Evolutionary conservation across 345 rosid species (phyloP).

Genomic region (Murraya paniculata): DNA sequence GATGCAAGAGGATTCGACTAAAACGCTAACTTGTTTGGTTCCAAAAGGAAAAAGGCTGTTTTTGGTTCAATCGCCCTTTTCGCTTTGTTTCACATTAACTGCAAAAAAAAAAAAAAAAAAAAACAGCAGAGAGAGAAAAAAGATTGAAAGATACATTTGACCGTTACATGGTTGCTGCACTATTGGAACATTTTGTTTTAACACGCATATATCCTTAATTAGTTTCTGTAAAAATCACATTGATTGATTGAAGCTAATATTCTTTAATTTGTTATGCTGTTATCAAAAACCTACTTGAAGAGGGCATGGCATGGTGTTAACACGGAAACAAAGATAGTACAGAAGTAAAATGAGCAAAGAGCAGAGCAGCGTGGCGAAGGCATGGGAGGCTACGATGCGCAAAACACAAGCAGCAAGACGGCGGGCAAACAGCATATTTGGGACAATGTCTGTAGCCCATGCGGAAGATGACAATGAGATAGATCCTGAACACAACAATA

Average conservation of each 20-base stretch:
- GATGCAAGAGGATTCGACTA: conserved; percentile 5
- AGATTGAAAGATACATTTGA: conserved; percentile 2
- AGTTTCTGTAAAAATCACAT: too few species aligned
- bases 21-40: conserved; percentile 7
- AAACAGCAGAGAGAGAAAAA: not conserved
- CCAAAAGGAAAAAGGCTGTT: conserved; percentile 25
- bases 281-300: not conserved
- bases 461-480: conserved; percentile 44
- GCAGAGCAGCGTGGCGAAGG: conserved; percentile 61
- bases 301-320: conserved; percentile 8
- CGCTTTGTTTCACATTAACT: conserved; percentile 22
- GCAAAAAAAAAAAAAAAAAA: not conserved
- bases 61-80: conserved; percentile 33
- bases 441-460: conserved; percentile 52
- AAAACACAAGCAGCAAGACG: conserved; percentile 89
- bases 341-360: conserved; percentile 56
- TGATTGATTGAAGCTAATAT: too few species aligned
- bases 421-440: conserved; percentile 86
- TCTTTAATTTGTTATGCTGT: not conserved
- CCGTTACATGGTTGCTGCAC: not conserved
- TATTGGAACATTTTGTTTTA: too few species aligned
- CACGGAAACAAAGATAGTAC: not conserved
- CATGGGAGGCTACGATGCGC: conserved; percentile 91
- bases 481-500: not conserved
- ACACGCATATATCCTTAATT: too few species aligned